These are phyloP conservation scores for Epichloe baconii DNA, from an alignment of 2,329 filamentous ascomycete genomes.

Conservation along the genomic window DNA sequence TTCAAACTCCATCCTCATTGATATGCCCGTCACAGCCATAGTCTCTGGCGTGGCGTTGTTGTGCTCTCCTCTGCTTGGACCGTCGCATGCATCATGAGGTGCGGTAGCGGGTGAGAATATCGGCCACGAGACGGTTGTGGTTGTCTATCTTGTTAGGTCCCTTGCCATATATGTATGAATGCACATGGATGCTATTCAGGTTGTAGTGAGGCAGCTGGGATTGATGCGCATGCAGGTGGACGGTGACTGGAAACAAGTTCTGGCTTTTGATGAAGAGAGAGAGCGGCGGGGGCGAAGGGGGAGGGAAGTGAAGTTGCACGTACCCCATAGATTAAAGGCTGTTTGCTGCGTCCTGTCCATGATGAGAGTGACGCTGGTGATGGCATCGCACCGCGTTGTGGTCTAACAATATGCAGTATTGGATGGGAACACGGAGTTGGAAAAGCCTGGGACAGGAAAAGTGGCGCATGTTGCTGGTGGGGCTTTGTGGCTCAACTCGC, in stretches of 20 bases:
- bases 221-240: no score
- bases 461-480: background rate
- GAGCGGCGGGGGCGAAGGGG: background rate
- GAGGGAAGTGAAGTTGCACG: background rate
- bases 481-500: no score
- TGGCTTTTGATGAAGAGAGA: background rate
- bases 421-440: background rate
- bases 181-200: no score
- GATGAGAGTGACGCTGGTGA: background rate
- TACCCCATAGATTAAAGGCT: conserved; percentile 25
- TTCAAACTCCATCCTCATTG: conserved; percentile 33
- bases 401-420: no score
- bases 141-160: conserved; percentile 16
- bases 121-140: conserved; percentile 31
- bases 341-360: conserved; percentile 23
- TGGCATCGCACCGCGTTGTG: background rate
- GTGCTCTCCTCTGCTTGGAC: conserved; percentile 26
- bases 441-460: background rate
- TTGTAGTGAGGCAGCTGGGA: no score
- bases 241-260: no score
- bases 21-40: conserved; percentile 29
- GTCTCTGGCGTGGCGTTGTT: conserved; percentile 27
- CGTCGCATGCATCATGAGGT: conserved; percentile 31
- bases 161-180: no score
- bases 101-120: conserved; percentile 30